Conservation (phyloP, 2,329 filamentous ascomycete species). For the Trichoderma breve region DNA sequence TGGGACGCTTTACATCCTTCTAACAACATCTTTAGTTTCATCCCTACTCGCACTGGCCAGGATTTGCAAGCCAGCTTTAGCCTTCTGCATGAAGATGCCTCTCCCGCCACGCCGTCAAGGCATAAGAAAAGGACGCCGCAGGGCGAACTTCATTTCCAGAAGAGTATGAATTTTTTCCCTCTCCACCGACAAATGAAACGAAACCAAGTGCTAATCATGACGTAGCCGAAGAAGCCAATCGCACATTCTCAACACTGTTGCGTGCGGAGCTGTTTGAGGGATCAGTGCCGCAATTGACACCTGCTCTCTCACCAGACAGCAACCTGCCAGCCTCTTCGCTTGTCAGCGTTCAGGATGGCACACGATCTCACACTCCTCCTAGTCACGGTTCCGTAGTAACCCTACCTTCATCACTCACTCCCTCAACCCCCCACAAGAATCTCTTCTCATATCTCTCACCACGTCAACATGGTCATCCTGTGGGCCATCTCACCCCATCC, state of each 20-base stretch:
- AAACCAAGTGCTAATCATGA: constrained; percentile 2
- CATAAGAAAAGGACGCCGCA: constrained; percentile 81
- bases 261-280: constrained; percentile 90
- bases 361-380: constrained; percentile 78
- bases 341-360: constrained; percentile 60
- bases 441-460: constrained; percentile 89
- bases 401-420: constrained; percentile 75
- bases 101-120: constrained; percentile 84
- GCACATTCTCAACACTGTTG: constrained; percentile 83
- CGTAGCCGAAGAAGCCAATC: constrained; percentile 85
- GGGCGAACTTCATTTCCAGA: constrained; percentile 91
- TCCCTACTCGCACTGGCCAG: constrained; percentile 88
- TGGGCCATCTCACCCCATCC: constrained; percentile 82
- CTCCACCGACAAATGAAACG: constrained; percentile 19
- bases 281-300: constrained; percentile 77
- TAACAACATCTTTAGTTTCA: constrained; percentile 66
- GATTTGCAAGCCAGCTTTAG: constrained; percentile 93
- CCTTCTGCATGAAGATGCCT: constrained; percentile 86
- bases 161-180: constrained; percentile 58
- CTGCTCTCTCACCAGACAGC: constrained; percentile 60
- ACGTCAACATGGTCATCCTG: constrained; percentile 63
- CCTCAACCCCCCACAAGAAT: constrained; percentile 96
- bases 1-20: neutral
- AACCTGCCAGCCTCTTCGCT: constrained; percentile 49
- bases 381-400: constrained; percentile 58